Evolutionary conservation across 805 yeast species (phyloP), one percentile per base, ranked within the genome.

Genomic region (Starmerella scarabaei): DNA sequence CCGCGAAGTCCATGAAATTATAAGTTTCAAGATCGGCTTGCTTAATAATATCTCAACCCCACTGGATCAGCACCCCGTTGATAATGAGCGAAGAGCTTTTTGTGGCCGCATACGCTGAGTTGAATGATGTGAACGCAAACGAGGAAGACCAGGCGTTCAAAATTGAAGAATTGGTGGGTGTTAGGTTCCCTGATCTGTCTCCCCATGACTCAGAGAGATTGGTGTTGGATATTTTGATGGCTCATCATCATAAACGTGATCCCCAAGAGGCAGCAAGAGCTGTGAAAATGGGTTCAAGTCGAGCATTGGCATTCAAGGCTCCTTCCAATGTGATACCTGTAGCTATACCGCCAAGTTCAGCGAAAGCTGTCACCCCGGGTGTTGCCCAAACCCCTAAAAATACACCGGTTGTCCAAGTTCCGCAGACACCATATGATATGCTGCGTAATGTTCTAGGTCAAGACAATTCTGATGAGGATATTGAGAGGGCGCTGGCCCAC

Each of bases 111-210:
- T 44, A 35, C 30, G 37, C 30, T 4, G 48, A 63, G 16, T 51
- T 65, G 30, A 59, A 61, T 31, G 57, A 63, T 36, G 44, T 44
- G 4, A 23, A 36, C 5, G 21, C 56, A 2, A 45, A 53, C 14
- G 69, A 66, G 42, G 70, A 66, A 42, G 67, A 64, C 36, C 55
- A 58, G 27, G 57, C 66, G 15, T 69, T 64, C 43, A 39, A 42
- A 36, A 52, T 66, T 11, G 68, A 66, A 36, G 58, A 52, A 9
- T 45, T 61, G 2, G 66, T 64, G 24, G 37, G 41, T 3, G 38
- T 41, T 16, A 42, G 49, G 24, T 51, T 44, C 20, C 40, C 50
- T 1, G 35, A 39, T 7, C 34, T 49, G 31, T 28, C 36, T 3
- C 33, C 52, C 3, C 49, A 50, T 15, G 61, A 58, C 19, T 38